Base-by-base conservation (phyloP, 2,329 filamentous ascomycete genomes). In the Leptographium procerum region DNA sequence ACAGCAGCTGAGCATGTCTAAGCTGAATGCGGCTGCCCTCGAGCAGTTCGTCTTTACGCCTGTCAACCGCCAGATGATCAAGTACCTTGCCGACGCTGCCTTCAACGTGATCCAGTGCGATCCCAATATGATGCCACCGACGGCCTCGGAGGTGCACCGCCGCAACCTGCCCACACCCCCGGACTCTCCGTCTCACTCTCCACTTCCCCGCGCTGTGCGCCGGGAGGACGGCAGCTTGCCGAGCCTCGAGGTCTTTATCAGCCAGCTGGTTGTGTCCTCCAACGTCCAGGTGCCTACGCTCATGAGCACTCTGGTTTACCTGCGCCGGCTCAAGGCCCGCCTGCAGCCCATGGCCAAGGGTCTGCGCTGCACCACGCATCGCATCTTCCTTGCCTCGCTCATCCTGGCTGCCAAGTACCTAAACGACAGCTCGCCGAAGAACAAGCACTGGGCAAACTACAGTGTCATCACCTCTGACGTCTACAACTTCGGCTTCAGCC, bases 401-500 rank as follows among this genome's bases (percentile, higher is more conserved):
- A 94, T 94, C 69, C 79, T 87, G 52, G 85, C 94, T 1, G 92
- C 94, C 66, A 99, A 99, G 85, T 96, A 96, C 73, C 82, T 97
- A 66, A 97, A 99, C 72, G 94, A 97, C 79, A 96, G 91, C 61
- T 96, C 91, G 14, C 94, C 94, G 63, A 97, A 97, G 85, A 99
- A 99, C 83, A 97, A 97, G 85, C 94, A 99, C 80, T 99, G 94
- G 94, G 91, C 94, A 64, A 87, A 85, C 67, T 99, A 97, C 79
- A 95, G 88, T 61, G 77, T 86, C 67, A 86, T 96, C 65, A 87
- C 79, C 71, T 84, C 85, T 13, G 75, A 78, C 10, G 69, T 66
- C 61, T 79, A 76, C 69, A 83, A 79, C 68, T 99, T 97, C 68
- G 89, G 91, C 66, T 97, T 99, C 79, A 92, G 86, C 67, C 81